Evolutionary conservation across 495 filamentous ascomycete species (phyloP), one percentile per base, ranked within the genome.

Genomic region (Podospora anserina): DNA sequence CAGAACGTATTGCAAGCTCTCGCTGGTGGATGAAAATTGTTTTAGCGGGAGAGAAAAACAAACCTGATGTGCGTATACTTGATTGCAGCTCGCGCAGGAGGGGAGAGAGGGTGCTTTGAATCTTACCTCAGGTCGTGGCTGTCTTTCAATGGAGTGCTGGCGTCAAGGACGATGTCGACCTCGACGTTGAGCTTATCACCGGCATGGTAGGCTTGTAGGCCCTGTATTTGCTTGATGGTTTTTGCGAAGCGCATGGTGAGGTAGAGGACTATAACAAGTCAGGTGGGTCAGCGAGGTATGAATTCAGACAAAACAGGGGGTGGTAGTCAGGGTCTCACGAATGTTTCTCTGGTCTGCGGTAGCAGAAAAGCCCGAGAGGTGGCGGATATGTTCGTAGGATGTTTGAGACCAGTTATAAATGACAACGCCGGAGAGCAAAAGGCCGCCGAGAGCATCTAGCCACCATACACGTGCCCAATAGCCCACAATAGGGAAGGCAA

Each of bases 181-280:
- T 79, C 94, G 3, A 96, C 92, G 70, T 92, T 96, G 18, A 97
- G 83, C 78, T 94, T 91, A 70, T 97, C 93, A 7, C 94, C 94
- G 0, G 90, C 86, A 72, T 97, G 92, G 74, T 97, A 97, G 0
- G 93, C 93, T 66, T 94, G 88, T 19, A 97, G 76, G 26, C 92
- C 90, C 73, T 96, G 93, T 54, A 97, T 95, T 72, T 93, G 90
- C 71, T 88, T 88, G 68, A 97, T 94, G 4, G 90, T 90, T 63
- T 90, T 92, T 23, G 93, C 94, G 74, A 97, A 97, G 2, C 94
- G 88, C 93, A 97, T 97, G 1, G 92, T 94, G 68, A 96, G 84
- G 79, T 97, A 97, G 0, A 97, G 83, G 7, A 97, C 81, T 82
- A 63, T 13, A 59, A 49, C 3, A 34, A 11, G 49, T 71, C 67